Percentiles rank a stretch among this genome's conserved stretches.
These are phyloP conservation scores for Colletotrichum endophyticum DNA, from an alignment of 2,329 filamentous ascomycete genomes.

Conservation along the genomic window DNA sequence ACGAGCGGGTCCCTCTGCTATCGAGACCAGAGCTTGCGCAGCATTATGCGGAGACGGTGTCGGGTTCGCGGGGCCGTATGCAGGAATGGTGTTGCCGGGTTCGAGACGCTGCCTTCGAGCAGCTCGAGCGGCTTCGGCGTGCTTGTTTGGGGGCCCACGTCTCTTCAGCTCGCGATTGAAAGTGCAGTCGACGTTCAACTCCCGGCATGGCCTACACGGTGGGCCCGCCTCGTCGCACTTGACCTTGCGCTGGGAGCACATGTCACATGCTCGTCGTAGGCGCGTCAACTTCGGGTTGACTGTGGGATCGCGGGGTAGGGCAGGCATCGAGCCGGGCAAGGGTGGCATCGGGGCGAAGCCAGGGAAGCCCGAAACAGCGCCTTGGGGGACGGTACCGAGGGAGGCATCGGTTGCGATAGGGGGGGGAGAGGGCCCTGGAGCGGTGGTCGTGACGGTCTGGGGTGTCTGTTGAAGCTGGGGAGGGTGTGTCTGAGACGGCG, in stretches of 20 bases:
- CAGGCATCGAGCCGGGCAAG: neutral
- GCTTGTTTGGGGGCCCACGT: conserved; percentile 64
- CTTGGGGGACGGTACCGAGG: neutral
- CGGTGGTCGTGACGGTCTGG: neutral
- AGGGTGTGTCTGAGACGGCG: neutral
- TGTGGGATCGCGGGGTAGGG: conserved; percentile 37
- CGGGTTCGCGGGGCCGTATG: conserved; percentile 7
- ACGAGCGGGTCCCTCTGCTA: conserved; percentile 39
- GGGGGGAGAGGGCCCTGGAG: neutral
- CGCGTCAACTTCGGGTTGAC: conserved; percentile 59
- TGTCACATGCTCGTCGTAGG: conserved; percentile 63
- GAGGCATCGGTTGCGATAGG: neutral
- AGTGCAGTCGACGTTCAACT: conserved; percentile 63
- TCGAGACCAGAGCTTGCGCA: conserved; percentile 54
- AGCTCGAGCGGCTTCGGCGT: conserved; percentile 59
- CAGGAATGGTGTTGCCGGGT: conserved; percentile 11
- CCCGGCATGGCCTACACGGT: conserved; percentile 61
- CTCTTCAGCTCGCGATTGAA: conserved; percentile 63
- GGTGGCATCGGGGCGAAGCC: neutral
- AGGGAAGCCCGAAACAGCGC: neutral
- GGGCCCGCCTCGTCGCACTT: conserved; percentile 63
- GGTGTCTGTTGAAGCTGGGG: conserved; percentile 21
- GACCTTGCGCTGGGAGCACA: conserved; percentile 67
- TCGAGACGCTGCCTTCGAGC: conserved; percentile 53
- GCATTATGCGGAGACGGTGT: conserved; percentile 51